Evolutionary conservation across 164 flowering plant species (phyloP).

Genomic region (Liriodendron chinense): DNA sequence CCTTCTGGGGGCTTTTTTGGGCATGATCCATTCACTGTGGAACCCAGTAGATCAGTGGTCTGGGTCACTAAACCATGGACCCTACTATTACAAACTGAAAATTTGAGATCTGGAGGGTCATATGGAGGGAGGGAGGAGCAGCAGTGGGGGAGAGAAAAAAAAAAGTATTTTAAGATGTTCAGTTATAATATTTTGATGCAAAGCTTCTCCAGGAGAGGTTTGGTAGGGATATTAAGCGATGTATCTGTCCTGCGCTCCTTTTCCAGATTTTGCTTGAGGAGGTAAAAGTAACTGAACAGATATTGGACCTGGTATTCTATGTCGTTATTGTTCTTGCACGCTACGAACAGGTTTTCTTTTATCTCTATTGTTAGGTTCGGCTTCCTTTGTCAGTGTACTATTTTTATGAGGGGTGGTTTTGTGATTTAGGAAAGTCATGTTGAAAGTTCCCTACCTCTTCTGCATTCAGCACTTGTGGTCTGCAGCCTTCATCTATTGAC

Average conservation of each 20-base stretch:
- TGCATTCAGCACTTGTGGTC: constrained; percentile 76
- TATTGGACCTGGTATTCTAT: constrained; percentile 80
- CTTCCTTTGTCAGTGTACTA: neutral
- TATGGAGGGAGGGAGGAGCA: neutral
- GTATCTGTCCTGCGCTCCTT: neutral
- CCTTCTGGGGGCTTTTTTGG: neutral
- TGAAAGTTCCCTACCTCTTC: constrained; percentile 36
- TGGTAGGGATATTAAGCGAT: neutral
- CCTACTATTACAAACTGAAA: neutral
- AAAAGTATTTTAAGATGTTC: too few relatives aligned
- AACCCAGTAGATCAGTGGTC: neutral
- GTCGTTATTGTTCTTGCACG: constrained; percentile 53
- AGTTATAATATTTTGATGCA: neutral
- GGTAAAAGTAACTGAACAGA: constrained; percentile 73
- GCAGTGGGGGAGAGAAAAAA: neutral
- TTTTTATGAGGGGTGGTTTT: constrained; percentile 12
- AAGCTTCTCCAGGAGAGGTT: neutral
- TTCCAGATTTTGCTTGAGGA: constrained; percentile 89
- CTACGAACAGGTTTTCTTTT: constrained; percentile 54
- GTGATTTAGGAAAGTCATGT: constrained; percentile 45
- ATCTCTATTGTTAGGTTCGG: constrained; percentile 3
- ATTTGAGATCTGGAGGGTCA: neutral
- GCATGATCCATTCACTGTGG: neutral
- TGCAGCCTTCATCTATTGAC: constrained; percentile 71
- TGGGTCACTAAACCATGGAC: neutral